These are phyloP conservation scores for Punica granatum DNA, from an alignment of 345 rosid species.

Conservation along the genomic window DNA sequence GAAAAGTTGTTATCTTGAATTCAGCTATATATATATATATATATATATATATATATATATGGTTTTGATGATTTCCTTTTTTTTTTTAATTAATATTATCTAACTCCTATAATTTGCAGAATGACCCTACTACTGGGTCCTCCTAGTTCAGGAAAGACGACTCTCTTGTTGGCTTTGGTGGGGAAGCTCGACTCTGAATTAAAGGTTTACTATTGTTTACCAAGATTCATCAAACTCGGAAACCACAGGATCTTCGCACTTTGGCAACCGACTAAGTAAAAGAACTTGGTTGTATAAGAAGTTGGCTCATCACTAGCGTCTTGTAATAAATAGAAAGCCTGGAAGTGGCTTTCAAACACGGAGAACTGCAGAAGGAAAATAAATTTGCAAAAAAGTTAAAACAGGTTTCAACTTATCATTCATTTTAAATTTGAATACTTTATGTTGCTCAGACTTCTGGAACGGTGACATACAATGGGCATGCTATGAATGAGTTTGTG, in stretches of 20 bases:
- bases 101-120: not conserved
- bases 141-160: conserved; percentile 15
- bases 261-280: no score
- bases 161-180: conserved; percentile 11
- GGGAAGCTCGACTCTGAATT: conserved; percentile 12
- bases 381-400: no score
- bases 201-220: conserved; percentile 5
- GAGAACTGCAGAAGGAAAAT: no score
- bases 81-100: not conserved
- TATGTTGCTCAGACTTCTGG: conserved; percentile 40
- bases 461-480: conserved; percentile 67
- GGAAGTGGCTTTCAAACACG: no score
- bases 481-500: conserved; percentile 56
- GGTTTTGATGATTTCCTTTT: not conserved
- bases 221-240: not conserved
- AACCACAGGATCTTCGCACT: not conserved
- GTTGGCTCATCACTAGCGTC: no score
- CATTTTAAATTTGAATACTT: not conserved
- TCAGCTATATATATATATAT: not conserved
- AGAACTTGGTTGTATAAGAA: no score
- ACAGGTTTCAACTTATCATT: no score
- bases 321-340: no score
- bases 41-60: not conserved
- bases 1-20: no score
- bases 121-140: conserved; percentile 16